A percentile compares a stretch with the other conserved stretches of the same genome.
Conservation (phyloP, 1,284 basidiomycete species). For the Cerrena zonata region DNA sequence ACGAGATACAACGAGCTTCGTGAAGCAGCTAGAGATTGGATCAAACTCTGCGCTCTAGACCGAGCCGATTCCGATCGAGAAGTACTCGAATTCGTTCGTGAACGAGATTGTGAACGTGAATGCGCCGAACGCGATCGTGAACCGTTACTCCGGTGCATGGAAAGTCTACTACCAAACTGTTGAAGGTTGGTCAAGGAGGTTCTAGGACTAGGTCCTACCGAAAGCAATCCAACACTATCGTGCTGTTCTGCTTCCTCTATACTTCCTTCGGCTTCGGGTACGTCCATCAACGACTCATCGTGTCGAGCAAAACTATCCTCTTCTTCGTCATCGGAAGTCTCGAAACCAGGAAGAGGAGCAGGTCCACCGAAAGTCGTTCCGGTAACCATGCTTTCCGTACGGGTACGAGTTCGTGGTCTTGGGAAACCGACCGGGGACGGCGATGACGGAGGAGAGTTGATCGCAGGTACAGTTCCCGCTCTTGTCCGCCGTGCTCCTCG, state of each 20-base stretch:
- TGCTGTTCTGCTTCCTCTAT: constrained; percentile 61
- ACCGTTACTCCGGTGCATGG: constrained; percentile 24
- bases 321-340: constrained; percentile 36
- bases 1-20: constrained; percentile 57
- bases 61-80: constrained; percentile 40
- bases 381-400: constrained; percentile 40
- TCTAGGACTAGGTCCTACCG: constrained; percentile 47
- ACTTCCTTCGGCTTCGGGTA: constrained; percentile 47
- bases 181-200: constrained; percentile 47
- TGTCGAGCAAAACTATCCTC: constrained; percentile 17
- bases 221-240: constrained; percentile 62
- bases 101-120: constrained; percentile 32
- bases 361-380: constrained; percentile 31
- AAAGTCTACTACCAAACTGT: constrained; percentile 34
- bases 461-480: constrained; percentile 46
- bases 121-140: constrained; percentile 25
- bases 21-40: constrained; percentile 60
- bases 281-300: constrained; percentile 43
- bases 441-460: constrained; percentile 33
- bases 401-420: constrained; percentile 23
- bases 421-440: constrained; percentile 44
- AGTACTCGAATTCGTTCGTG: constrained; percentile 44
- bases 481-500: constrained; percentile 35
- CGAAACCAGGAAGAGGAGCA: constrained; percentile 22
- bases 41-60: constrained; percentile 55